Evolutionary conservation across 2,329 filamentous ascomycete species (phyloP).

Genomic region (Penicillium sp.): DNA sequence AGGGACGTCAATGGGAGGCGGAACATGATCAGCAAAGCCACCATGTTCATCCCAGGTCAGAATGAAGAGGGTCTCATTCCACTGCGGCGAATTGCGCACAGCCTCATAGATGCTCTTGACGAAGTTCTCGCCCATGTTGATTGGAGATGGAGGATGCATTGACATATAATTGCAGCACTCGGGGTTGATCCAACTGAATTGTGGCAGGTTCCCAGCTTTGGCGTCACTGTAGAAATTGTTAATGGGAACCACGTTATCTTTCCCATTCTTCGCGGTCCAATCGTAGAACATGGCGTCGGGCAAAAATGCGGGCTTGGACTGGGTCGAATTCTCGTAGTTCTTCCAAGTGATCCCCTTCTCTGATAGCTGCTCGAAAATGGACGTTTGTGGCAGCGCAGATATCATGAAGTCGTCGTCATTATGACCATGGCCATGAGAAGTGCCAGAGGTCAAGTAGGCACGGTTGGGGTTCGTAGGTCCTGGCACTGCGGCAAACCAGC

Average conservation of each 20-base stretch:
- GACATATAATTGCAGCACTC: slow-evolving; percentile 52
- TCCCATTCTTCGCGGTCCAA: slow-evolving; percentile 24
- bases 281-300: slow-evolving; percentile 47
- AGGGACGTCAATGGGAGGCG: slow-evolving; percentile 42
- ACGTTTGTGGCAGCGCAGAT: slow-evolving; percentile 38
- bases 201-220: slow-evolving; percentile 43
- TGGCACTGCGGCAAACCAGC: slow-evolving; percentile 44
- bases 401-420: slow-evolving; percentile 37
- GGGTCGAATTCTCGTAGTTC: slow-evolving; percentile 48
- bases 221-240: slow-evolving; percentile 48
- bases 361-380: slow-evolving; percentile 43
- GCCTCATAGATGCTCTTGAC: slow-evolving; percentile 50
- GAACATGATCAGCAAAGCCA: slow-evolving; percentile 50
- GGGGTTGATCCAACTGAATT: slow-evolving; percentile 52
- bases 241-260: slow-evolving; percentile 38
- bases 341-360: slow-evolving; percentile 45
- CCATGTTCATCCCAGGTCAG: slow-evolving; percentile 51
- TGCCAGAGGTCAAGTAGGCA: slow-evolving; percentile 41
- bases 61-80: slow-evolving; percentile 49
- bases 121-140: slow-evolving; percentile 46
- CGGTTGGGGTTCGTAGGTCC: slow-evolving; percentile 42
- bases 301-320: slow-evolving; percentile 30
- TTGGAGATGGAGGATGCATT: slow-evolving; percentile 47
- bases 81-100: slow-evolving; percentile 45
- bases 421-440: slow-evolving; percentile 39